Percentiles rank a stretch among this genome's conserved stretches.
These are phyloP conservation scores for Castanea sativa DNA, from an alignment of 306 rosid genomes.

Conservation along the genomic window DNA sequence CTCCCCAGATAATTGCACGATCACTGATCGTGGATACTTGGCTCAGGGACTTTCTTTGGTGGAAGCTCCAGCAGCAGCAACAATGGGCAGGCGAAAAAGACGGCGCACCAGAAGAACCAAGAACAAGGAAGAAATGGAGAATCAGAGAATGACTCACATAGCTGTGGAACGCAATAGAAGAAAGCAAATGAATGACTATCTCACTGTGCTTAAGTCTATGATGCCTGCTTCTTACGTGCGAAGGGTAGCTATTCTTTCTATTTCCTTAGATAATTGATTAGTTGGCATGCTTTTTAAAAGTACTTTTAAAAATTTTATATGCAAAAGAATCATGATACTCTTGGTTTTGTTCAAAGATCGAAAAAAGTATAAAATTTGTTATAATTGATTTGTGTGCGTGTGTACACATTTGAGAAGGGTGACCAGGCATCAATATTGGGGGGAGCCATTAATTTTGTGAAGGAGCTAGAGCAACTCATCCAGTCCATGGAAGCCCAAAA, in stretches of 20 bases:
- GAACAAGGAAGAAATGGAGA: constrained; percentile 36
- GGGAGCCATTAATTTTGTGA: constrained; percentile 43
- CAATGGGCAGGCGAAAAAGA: constrained; percentile 13
- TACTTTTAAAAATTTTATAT: neutral
- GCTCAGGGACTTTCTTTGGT: neutral
- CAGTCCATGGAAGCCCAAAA: constrained; percentile 31
- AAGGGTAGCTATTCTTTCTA: constrained; percentile 15
- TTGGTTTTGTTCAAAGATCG: neutral
- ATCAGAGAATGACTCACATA: constrained; percentile 42
- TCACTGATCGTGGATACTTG: neutral
- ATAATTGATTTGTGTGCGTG: neutral
- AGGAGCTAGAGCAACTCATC: constrained; percentile 39
- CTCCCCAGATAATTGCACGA: neutral
- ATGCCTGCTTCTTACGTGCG: constrained; percentile 37
- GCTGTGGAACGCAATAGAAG: constrained; percentile 43
- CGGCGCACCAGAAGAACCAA: constrained; percentile 17
- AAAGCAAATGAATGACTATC: constrained; percentile 38
- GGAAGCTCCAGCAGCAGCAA: constrained; percentile 1
- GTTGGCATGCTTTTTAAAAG: neutral
- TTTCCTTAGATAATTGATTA: neutral
- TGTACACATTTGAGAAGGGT: constrained; percentile 16
- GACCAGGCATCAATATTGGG: constrained; percentile 50
- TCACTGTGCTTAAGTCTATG: constrained; percentile 33
- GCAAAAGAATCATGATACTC: neutral
- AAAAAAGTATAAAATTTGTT: neutral